phyloP scores from a whole-genome alignment of 331 rosid species.

The Quercus phellos region DNA sequence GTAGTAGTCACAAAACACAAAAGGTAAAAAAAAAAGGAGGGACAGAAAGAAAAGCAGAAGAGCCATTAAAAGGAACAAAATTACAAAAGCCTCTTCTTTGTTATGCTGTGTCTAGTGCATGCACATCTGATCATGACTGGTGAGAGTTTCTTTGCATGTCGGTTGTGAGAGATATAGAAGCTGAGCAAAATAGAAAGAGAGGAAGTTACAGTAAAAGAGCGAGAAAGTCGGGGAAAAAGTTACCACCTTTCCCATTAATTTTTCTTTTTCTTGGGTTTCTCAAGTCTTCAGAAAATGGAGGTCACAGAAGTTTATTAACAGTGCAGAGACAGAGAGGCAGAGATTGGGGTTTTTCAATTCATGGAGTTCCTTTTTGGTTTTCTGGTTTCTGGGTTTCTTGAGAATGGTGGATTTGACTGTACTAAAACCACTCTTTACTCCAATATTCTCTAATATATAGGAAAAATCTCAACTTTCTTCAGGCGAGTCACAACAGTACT shows the following conservation, averaged over 20 bases:
- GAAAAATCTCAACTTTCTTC: slow-evolving; percentile 12
- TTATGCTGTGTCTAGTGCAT: slow-evolving; percentile 31
- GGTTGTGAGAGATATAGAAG: slow-evolving; percentile 35
- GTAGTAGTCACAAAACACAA: background rate
- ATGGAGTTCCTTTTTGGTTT: slow-evolving; percentile 26
- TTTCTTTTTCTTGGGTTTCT: slow-evolving; percentile 8
- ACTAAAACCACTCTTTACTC: slow-evolving; percentile 11
- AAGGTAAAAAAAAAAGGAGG: slow-evolving; percentile 4
- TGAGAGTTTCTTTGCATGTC: slow-evolving; percentile 48
- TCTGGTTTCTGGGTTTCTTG: slow-evolving; percentile 24
- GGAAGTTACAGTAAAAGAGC: slow-evolving; percentile 4
- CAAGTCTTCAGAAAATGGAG: slow-evolving; percentile 17
- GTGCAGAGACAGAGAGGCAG: background rate
- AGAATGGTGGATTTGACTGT: slow-evolving; percentile 23
- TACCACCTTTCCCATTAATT: background rate
- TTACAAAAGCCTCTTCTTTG: slow-evolving; percentile 36
- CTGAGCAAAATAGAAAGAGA: slow-evolving; percentile 8
- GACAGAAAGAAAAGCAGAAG: slow-evolving; percentile 11
- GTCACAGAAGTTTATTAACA: slow-evolving; percentile 21
- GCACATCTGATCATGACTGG: slow-evolving; percentile 61
- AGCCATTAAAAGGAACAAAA: slow-evolving; percentile 48
- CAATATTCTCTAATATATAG: background rate
- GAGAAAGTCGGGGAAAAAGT: slow-evolving; percentile 52
- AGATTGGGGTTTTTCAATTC: background rate
- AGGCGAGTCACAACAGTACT: slow-evolving; percentile 4